These are phyloP conservation scores for Acacia crassicarpa DNA, from an alignment of 306 rosid species.

Conservation along the genomic window DNA sequence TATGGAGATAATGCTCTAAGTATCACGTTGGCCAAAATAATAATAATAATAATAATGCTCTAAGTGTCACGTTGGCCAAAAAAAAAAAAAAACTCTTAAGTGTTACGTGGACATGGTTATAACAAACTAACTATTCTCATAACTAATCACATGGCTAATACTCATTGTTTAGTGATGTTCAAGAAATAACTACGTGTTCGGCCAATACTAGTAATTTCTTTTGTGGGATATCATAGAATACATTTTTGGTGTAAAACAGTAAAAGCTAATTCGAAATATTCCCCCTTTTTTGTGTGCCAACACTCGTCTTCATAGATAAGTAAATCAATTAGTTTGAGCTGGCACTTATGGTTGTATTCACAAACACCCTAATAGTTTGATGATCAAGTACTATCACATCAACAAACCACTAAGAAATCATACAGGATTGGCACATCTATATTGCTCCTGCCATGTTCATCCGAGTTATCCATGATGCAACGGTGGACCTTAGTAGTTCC, in stretches of 20 bases:
- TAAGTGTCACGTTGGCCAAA: too few species aligned
- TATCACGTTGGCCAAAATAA: too few species aligned
- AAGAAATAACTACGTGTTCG: neutral
- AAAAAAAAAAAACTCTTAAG: too few species aligned
- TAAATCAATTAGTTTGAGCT: neutral
- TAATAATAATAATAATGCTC: too few species aligned
- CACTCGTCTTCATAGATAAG: neutral
- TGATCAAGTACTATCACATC: neutral
- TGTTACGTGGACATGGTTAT: too few species aligned
- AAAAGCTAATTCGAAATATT: neutral
- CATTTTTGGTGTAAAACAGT: neutral
- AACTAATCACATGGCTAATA: too few species aligned
- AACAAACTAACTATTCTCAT: too few species aligned
- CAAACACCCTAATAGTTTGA: neutral
- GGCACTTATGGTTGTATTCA: neutral
- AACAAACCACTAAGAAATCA: slow-evolving; percentile 11
- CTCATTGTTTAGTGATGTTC: neutral
- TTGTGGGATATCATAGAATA: neutral
- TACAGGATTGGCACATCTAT: slow-evolving; percentile 20
- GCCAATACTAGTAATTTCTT: neutral
- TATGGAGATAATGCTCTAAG: too few species aligned
- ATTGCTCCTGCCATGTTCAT: slow-evolving; percentile 34
- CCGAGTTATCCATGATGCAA: slow-evolving; percentile 44
- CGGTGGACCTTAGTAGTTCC: slow-evolving; percentile 43
- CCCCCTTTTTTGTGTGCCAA: neutral